These are phyloP conservation scores for Musa itinerans DNA, from an alignment of 176 grass and related monocot species.

Conservation along the genomic window DNA sequence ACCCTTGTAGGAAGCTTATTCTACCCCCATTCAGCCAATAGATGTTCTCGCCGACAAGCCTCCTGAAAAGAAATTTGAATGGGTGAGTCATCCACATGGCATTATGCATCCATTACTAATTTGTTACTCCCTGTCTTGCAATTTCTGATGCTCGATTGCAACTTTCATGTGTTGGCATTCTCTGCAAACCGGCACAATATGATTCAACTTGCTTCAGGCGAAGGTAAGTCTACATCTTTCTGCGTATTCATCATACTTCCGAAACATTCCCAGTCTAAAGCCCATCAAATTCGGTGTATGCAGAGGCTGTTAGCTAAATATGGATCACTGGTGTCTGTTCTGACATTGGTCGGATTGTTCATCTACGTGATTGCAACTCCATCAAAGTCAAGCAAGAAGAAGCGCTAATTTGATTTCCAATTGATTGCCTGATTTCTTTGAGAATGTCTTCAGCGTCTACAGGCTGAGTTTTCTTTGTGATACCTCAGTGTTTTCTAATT, in stretches of 20 bases:
- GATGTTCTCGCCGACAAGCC: constrained; percentile 75
- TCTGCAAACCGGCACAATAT: constrained; percentile 5
- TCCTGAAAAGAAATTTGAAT: constrained; percentile 90
- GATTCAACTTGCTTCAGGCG: constrained; percentile 36
- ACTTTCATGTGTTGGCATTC: constrained; percentile 12
- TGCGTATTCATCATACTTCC: neutral
- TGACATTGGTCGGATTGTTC: constrained; percentile 50
- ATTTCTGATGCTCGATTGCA: constrained; percentile 22
- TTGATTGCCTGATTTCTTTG: neutral
- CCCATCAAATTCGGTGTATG: neutral
- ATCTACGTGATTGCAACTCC: constrained; percentile 72
- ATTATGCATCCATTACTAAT: constrained; percentile 7
- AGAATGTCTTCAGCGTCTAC: neutral
- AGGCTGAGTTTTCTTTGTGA: neutral
- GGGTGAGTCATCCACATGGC: constrained; percentile 33
- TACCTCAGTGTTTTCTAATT: too few relatives aligned
- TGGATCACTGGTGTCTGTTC: constrained; percentile 57
- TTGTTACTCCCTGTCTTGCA: neutral
- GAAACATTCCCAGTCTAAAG: neutral
- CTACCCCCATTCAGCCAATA: constrained; percentile 57
- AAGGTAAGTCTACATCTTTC: constrained; percentile 49
- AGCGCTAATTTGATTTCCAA: constrained; percentile 35
- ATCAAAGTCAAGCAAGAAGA: constrained; percentile 81
- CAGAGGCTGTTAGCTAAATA: constrained; percentile 69
- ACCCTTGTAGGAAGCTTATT: constrained; percentile 5